Conservation (phyloP, 495 filamentous ascomycete genomes). For the Lepraria neglecta region DNA sequence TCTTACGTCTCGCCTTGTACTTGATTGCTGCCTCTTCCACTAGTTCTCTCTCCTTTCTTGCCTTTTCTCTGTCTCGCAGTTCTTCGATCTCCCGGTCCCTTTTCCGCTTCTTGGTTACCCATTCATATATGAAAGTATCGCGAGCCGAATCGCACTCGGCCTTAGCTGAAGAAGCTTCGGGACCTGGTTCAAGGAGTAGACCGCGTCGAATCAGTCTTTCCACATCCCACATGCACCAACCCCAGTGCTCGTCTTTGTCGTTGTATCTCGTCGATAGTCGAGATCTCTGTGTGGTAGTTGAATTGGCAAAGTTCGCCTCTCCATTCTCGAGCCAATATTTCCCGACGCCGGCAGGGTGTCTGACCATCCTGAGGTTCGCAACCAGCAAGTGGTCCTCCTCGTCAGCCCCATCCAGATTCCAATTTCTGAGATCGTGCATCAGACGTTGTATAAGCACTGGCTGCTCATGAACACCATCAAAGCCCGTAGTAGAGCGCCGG, state of each 20-base stretch:
- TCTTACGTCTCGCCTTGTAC: neutral
- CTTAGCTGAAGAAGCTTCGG: neutral
- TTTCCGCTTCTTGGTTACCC: neutral
- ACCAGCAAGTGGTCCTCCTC: neutral
- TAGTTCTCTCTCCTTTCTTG: neutral
- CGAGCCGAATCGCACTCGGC: neutral
- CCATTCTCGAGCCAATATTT: neutral
- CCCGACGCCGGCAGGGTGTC: neutral
- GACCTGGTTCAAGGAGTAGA: neutral
- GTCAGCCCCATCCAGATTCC: neutral
- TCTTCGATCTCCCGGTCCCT: neutral
- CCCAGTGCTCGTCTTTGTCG: neutral
- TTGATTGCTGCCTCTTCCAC: neutral
- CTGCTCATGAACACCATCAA: neutral
- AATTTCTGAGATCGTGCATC: neutral
- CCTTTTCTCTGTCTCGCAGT: neutral
- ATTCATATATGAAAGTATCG: neutral
- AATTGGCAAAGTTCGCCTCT: neutral
- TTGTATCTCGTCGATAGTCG: neutral
- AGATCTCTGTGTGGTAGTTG: neutral
- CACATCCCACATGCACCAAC: neutral
- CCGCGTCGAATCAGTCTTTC: neutral
- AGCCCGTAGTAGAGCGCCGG: neutral
- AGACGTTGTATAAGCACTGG: neutral
- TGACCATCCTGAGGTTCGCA: neutral